phyloP scores from a whole-genome alignment of 2,329 filamentous ascomycete genomes.

The Verticillium zaregamsianum region DNA sequence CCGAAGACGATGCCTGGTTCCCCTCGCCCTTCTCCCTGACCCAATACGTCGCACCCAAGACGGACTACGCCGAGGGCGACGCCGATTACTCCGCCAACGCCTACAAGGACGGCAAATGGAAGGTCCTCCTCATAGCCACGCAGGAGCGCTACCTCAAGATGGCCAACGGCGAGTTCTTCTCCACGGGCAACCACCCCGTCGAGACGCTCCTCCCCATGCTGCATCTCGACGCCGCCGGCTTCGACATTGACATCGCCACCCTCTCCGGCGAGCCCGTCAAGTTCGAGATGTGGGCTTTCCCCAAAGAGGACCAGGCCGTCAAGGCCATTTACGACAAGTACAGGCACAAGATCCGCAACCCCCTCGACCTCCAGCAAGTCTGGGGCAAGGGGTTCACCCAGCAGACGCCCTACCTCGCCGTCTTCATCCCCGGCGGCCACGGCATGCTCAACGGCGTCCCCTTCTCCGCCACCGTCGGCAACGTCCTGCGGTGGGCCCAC shows the following conservation, averaged over 20 bases:
- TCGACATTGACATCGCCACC: slow-evolving; percentile 16
- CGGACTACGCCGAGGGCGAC: slow-evolving; percentile 11
- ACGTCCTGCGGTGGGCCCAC: slow-evolving; percentile 16
- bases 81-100: slow-evolving; percentile 12
- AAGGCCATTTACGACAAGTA: slow-evolving; percentile 8
- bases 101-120: slow-evolving; percentile 15
- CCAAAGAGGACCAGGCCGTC: slow-evolving; percentile 4
- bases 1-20: slow-evolving; percentile 17
- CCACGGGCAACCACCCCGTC: slow-evolving; percentile 16
- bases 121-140: slow-evolving; percentile 14
- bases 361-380: slow-evolving; percentile 11
- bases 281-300: slow-evolving; percentile 16
- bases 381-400: slow-evolving; percentile 11
- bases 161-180: slow-evolving; percentile 15
- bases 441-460: slow-evolving; percentile 14
- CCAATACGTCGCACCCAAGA: slow-evolving; percentile 13
- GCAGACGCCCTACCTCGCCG: slow-evolving; percentile 11
- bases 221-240: slow-evolving; percentile 15
- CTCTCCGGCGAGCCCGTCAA: slow-evolving; percentile 16
- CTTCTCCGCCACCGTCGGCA: slow-evolving; percentile 10
- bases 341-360: slow-evolving; percentile 13
- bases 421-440: slow-evolving; percentile 16
- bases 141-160: slow-evolving; percentile 17
- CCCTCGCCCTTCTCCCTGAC: slow-evolving; percentile 16
- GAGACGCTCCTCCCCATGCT: slow-evolving; percentile 16